phyloP scores from a whole-genome alignment of 2,329 filamentous ascomycete species.

The Neophaeococcomyces aloes region DNA sequence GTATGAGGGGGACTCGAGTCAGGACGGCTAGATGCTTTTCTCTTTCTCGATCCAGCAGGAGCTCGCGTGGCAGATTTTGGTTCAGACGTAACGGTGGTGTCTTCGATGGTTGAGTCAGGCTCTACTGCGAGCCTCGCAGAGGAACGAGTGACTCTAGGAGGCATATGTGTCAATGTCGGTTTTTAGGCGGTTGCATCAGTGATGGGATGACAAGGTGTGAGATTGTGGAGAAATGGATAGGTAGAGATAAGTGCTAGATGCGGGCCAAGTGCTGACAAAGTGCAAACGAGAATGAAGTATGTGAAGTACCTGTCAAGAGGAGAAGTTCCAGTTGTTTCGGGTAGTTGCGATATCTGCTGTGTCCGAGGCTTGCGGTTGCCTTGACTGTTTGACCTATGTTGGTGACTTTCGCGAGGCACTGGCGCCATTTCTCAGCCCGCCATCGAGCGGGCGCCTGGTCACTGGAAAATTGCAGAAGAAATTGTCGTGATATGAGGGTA shows the following conservation, averaged over 20 bases:
- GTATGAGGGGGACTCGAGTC: slow-evolving; percentile 39
- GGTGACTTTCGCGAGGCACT: slow-evolving; percentile 19
- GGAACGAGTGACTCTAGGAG: slow-evolving; percentile 90
- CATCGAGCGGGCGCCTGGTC: slow-evolving; percentile 14
- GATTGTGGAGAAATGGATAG: slow-evolving; percentile 13
- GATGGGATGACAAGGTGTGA: slow-evolving; percentile 11
- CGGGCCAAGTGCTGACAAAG: background rate
- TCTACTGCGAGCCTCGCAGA: slow-evolving; percentile 80
- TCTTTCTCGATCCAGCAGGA: slow-evolving; percentile 50
- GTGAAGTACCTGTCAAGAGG: slow-evolving; percentile 8
- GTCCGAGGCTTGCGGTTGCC: slow-evolving; percentile 26
- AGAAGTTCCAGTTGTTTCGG: slow-evolving; percentile 8
- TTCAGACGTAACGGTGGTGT: slow-evolving; percentile 38
- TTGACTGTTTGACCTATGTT: slow-evolving; percentile 19
- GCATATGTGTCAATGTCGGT: slow-evolving; percentile 60
- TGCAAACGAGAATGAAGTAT: slow-evolving; percentile 4
- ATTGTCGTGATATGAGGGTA: background rate
- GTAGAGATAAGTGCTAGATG: slow-evolving; percentile 11
- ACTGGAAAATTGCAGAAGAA: slow-evolving; percentile 10
- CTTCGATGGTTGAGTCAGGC: slow-evolving; percentile 21
- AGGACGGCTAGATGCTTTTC: slow-evolving; percentile 54
- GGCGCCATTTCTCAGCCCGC: slow-evolving; percentile 20
- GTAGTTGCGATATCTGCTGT: slow-evolving; percentile 2
- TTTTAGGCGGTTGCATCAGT: slow-evolving; percentile 1
- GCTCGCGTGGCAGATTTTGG: slow-evolving; percentile 28